A percentile compares a stretch with the other conserved stretches of the same genome.
These are phyloP conservation scores for Neonectria coccinea DNA, from an alignment of 2,329 filamentous ascomycete species.

Conservation along the genomic window DNA sequence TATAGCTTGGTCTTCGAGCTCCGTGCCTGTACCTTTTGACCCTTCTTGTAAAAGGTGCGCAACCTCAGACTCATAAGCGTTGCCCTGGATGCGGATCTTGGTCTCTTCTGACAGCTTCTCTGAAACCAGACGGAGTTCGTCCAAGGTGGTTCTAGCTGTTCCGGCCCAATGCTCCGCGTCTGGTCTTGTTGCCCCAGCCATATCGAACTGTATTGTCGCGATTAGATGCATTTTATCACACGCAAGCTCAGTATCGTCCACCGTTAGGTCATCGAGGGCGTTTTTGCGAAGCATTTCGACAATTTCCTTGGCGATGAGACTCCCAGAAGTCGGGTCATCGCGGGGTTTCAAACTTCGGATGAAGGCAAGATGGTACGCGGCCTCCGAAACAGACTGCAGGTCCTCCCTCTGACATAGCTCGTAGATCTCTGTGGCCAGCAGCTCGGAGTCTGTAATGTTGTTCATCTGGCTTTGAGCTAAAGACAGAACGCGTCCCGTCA, in stretches of 20 bases:
- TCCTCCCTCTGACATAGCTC: not conserved
- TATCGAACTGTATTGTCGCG: not conserved
- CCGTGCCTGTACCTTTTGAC: not conserved
- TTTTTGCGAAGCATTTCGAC: not conserved
- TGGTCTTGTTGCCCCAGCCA: not conserved
- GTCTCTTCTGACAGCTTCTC: not conserved
- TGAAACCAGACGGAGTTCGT: not conserved
- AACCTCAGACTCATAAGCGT: not conserved
- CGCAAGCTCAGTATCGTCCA: not conserved
- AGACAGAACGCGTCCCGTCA: not conserved
- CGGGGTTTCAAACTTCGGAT: not conserved
- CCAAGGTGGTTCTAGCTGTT: not conserved
- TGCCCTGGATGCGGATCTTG: not conserved
- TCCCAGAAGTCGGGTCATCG: not conserved
- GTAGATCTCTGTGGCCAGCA: not conserved
- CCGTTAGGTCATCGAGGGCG: not conserved
- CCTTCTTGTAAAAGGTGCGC: not conserved
- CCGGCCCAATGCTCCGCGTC: not conserved
- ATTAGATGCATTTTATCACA: not conserved
- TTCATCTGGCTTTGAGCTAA: not conserved
- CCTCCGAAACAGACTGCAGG: not conserved
- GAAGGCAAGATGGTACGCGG: not conserved
- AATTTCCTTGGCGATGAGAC: not conserved
- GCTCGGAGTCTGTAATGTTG: not conserved
- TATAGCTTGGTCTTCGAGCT: not conserved